Evolutionary conservation across 2,329 filamentous ascomycete species (phyloP).

Genomic region (Didymella exigua): DNA sequence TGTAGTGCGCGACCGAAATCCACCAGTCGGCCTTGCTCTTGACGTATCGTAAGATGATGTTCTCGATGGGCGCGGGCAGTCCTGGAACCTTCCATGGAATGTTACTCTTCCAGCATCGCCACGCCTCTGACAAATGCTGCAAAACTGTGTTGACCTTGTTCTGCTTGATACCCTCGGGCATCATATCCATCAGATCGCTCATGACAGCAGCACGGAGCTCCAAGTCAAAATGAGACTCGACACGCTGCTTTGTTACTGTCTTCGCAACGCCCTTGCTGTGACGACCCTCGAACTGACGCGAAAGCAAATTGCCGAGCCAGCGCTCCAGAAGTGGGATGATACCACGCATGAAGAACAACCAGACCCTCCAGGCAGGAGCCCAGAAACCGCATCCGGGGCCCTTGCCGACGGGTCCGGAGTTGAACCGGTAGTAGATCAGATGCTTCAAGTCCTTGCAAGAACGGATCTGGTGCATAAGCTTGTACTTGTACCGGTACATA

Average conservation of each 20-base stretch:
- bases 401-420: conserved; percentile 94
- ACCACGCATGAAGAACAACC: conserved; percentile 98
- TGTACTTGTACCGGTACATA: conserved; percentile 99
- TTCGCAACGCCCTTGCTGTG: conserved; percentile 99
- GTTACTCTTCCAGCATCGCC: conserved; percentile 99
- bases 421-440: conserved; percentile 98
- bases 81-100: conserved; percentile 99
- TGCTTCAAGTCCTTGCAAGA: conserved; percentile 99
- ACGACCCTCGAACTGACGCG: conserved; percentile 95
- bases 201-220: conserved; percentile 97
- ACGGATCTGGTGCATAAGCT: conserved; percentile 99
- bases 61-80: conserved; percentile 94
- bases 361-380: conserved; percentile 98
- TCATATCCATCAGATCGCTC: conserved; percentile 99
- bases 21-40: conserved; percentile 99
- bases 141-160: conserved; percentile 99
- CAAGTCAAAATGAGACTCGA: conserved; percentile 97
- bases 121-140: conserved; percentile 96
- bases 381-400: conserved; percentile 98
- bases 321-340: conserved; percentile 96
- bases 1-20: conserved; percentile 99
- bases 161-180: conserved; percentile 99
- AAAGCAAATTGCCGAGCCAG: conserved; percentile 96
- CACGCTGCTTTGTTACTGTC: conserved; percentile 98
- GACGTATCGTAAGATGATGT: conserved; percentile 97